Conservation (phyloP, 805 yeast species). For the Teunomyces pallodes region DNA sequence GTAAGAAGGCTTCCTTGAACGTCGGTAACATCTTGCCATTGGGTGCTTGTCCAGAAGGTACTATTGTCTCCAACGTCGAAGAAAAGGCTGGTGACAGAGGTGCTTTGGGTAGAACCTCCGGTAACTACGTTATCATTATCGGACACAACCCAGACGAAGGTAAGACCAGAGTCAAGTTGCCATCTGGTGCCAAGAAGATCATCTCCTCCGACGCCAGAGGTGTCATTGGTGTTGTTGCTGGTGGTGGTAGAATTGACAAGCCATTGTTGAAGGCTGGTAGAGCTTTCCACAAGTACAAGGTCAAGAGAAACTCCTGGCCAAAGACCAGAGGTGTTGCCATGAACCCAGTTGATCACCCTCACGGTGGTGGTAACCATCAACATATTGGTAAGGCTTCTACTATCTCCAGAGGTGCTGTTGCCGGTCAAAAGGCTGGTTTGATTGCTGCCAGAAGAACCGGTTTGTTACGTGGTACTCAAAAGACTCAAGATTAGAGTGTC, state of each 20-base stretch:
- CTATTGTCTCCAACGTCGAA: slow-evolving; percentile 96
- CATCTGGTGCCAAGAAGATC: slow-evolving; percentile 98
- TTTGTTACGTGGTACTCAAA: slow-evolving; percentile 99
- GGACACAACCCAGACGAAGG: slow-evolving; percentile 99
- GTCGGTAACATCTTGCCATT: slow-evolving; percentile 97
- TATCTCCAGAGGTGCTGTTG: slow-evolving; percentile 97
- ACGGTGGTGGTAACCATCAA: slow-evolving; percentile 99
- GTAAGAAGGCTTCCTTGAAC: slow-evolving; percentile 96
- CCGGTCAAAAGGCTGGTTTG: slow-evolving; percentile 99
- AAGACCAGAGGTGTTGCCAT: slow-evolving; percentile 99
- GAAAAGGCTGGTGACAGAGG: slow-evolving; percentile 99
- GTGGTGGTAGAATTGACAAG: slow-evolving; percentile 99
- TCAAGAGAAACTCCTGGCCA: slow-evolving; percentile 99
- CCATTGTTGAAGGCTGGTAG: slow-evolving; percentile 99
- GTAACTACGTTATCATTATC: slow-evolving; percentile 97
- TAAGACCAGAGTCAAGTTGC: slow-evolving; percentile 98
- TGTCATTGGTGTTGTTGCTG: slow-evolving; percentile 99
- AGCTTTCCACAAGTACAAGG: slow-evolving; percentile 99
- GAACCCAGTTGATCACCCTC: slow-evolving; percentile 99
- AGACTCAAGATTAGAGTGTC: slow-evolving; percentile 46
- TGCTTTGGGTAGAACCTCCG: slow-evolving; percentile 99
- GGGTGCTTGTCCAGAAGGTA: slow-evolving; percentile 98
- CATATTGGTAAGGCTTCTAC: slow-evolving; percentile 99
- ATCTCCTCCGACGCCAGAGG: slow-evolving; percentile 97
- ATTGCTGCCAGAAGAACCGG: slow-evolving; percentile 99